phyloP scores from a whole-genome alignment of 202 grass and related monocot genomes.

The Schoenoplectus triqueter region DNA sequence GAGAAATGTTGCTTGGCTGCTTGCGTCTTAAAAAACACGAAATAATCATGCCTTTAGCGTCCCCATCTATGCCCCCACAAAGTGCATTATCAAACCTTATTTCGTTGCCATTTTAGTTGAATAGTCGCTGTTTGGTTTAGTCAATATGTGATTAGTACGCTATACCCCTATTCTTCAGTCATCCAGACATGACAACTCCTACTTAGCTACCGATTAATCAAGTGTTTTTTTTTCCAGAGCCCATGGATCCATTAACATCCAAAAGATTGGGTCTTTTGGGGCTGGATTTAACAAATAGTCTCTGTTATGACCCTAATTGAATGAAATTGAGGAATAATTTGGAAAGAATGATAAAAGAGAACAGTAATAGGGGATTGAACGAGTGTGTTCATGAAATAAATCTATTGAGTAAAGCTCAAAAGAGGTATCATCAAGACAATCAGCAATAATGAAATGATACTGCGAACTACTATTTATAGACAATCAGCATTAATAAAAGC shows the following conservation, averaged over 20 bases:
- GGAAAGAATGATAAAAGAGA: too few relatives aligned
- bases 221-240: background rate
- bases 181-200: too few relatives aligned
- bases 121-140: background rate
- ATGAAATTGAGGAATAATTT: too few relatives aligned
- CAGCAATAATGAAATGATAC: too few relatives aligned
- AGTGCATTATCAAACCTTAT: background rate
- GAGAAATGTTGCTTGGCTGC: background rate
- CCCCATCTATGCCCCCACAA: slow-evolving; percentile 13
- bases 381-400: too few relatives aligned
- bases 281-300: background rate
- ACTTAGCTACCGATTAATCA: background rate
- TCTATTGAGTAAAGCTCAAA: too few relatives aligned
- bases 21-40: slow-evolving; percentile 27
- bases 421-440: too few relatives aligned
- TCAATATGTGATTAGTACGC: slow-evolving; percentile 23
- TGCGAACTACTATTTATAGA: too few relatives aligned
- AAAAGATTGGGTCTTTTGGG: slow-evolving; percentile 6
- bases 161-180: background rate
- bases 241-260: background rate
- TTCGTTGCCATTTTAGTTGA: slow-evolving; percentile 10
- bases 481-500: too few relatives aligned
- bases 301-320: too few relatives aligned
- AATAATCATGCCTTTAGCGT: slow-evolving; percentile 8
- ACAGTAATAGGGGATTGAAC: too few relatives aligned